Evolutionary conservation across 129 eudicot genomes (phyloP).

Genomic region (Flaveria sonorensis): DNA sequence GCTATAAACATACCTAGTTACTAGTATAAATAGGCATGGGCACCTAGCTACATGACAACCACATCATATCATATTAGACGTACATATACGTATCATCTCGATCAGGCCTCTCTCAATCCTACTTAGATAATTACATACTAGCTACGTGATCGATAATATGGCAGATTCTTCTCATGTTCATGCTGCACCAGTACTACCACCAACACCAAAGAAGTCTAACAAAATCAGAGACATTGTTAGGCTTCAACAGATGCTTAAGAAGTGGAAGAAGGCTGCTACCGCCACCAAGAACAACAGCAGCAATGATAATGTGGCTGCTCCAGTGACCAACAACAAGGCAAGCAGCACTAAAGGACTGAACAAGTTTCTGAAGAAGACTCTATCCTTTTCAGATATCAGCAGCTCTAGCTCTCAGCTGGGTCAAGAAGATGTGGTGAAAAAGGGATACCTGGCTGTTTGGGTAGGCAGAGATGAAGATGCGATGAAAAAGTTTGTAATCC

Average conservation of each 20-base stretch:
- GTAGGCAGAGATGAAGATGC: constrained; percentile 58
- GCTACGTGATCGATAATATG: too few species aligned
- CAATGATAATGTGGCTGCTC: not conserved
- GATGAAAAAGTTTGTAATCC: constrained; percentile 77
- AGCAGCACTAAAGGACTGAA: constrained; percentile 41
- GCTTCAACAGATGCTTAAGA: constrained; percentile 90
- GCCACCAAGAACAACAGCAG: constrained; percentile 26
- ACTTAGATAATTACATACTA: too few species aligned
- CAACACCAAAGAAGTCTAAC: constrained; percentile 68
- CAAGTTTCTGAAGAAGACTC: constrained; percentile 88
- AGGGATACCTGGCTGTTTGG: constrained; percentile 82
- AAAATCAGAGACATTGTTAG: constrained; percentile 89
- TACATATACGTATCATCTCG: too few species aligned
- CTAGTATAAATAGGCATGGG: too few species aligned
- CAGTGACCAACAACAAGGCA: not conserved
- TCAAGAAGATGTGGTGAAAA: constrained; percentile 46
- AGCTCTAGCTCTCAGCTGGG: not conserved
- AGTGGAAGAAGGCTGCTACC: constrained; percentile 79
- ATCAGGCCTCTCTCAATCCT: too few species aligned
- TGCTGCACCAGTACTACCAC: not conserved
- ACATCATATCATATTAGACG: too few species aligned
- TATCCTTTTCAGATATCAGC: constrained; percentile 63
- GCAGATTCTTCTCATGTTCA: constrained; percentile 5
- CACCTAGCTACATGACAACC: too few species aligned
- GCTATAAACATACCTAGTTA: too few species aligned